These are phyloP conservation scores for Botryotinia narcissicola DNA, from an alignment of 2,329 filamentous ascomycete genomes.

Conservation along the genomic window DNA sequence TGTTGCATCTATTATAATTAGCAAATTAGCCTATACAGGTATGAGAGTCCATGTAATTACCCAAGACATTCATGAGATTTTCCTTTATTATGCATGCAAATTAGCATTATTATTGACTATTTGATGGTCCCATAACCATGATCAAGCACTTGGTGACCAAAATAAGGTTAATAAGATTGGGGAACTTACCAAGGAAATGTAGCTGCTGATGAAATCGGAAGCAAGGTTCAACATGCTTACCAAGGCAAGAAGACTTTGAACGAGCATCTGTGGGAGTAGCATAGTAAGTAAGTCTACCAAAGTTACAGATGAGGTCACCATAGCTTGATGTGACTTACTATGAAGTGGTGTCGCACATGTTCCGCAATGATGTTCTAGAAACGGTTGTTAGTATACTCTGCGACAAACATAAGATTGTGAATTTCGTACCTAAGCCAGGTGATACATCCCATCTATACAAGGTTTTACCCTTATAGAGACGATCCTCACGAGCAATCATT, in stretches of 20 bases:
- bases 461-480: slow-evolving; percentile 35
- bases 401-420: not conserved
- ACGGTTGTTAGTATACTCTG: slow-evolving; percentile 25
- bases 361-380: slow-evolving; percentile 38
- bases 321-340: slow-evolving; percentile 26
- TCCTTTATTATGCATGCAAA: slow-evolving; percentile 23
- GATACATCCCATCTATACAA: slow-evolving; percentile 37
- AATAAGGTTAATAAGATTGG: not conserved
- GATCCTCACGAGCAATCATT: slow-evolving; percentile 30
- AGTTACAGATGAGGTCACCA: not conserved
- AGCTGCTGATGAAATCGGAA: slow-evolving; percentile 39
- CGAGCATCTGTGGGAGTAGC: slow-evolving; percentile 29
- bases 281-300: slow-evolving; percentile 4
- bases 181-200: slow-evolving; percentile 37
- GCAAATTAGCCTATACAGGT: not conserved
- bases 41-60: slow-evolving; percentile 24
- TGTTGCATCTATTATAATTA: slow-evolving; percentile 34
- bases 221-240: slow-evolving; percentile 39
- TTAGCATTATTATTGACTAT: not conserved
- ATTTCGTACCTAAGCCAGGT: slow-evolving; percentile 36
- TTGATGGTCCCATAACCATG: not conserved
- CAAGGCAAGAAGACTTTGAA: slow-evolving; percentile 36
- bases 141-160: not conserved
- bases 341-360: slow-evolving; percentile 35
- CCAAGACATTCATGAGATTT: slow-evolving; percentile 37